phyloP scores from a whole-genome alignment of 495 filamentous ascomycete species.

The Penicillium samsonianum region DNA sequence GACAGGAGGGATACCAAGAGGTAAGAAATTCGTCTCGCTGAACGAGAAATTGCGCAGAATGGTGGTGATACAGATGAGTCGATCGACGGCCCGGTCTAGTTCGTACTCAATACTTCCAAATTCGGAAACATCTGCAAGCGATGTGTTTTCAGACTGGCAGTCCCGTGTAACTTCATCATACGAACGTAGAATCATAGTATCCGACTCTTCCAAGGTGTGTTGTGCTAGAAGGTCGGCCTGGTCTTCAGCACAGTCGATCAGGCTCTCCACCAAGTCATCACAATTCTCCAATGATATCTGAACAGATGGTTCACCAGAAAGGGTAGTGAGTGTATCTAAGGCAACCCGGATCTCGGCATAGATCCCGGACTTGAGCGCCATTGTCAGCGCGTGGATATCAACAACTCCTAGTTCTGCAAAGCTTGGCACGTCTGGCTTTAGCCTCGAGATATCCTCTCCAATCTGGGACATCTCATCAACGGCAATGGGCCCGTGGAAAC shows the following conservation, averaged over 20 bases:
- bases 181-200: slow-evolving; percentile 72
- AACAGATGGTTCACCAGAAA: slow-evolving; percentile 63
- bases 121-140: slow-evolving; percentile 65
- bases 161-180: slow-evolving; percentile 88
- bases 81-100: slow-evolving; percentile 82
- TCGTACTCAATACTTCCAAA: slow-evolving; percentile 81
- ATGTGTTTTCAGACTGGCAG: slow-evolving; percentile 67
- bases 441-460: slow-evolving; percentile 60
- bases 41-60: slow-evolving; percentile 94
- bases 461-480: slow-evolving; percentile 60
- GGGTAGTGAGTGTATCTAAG: slow-evolving; percentile 74
- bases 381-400: slow-evolving; percentile 87
- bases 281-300: slow-evolving; percentile 71
- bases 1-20: slow-evolving; percentile 71
- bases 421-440: slow-evolving; percentile 70
- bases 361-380: slow-evolving; percentile 90
- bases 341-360: slow-evolving; percentile 84
- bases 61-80: slow-evolving; percentile 86
- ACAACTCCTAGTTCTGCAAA: slow-evolving; percentile 81
- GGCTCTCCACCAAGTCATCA: slow-evolving; percentile 82
- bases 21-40: slow-evolving; percentile 67
- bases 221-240: slow-evolving; percentile 79
- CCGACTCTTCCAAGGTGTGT: slow-evolving; percentile 78
- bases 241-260: slow-evolving; percentile 89
- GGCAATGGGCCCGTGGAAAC: slow-evolving; percentile 66